Base-by-base conservation (phyloP, 345 rosid genomes). In the Pseudoturritis turrita region DNA sequence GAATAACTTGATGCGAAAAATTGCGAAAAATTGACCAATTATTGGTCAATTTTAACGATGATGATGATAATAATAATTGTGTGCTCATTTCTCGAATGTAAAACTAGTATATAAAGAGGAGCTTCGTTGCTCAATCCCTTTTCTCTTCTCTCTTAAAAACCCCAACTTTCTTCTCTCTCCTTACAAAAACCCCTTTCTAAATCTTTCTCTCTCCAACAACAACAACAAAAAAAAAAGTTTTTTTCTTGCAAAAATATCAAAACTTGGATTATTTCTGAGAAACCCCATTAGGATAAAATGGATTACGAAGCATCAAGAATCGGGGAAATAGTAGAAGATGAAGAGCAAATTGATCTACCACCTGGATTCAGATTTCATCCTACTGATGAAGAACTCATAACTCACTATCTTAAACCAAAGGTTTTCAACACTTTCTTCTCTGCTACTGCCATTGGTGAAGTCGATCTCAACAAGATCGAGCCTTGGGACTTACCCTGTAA, bases 281-380 rank as follows among this genome's bases (percentile, higher is more conserved):
- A 72, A 44, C 40, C 54, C 26, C n/a, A 43, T 4, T 17, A 23
- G 47, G 39, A 5, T 10, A 60, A 52, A 74, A 75, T 75, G 78
- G 63, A 50, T 39, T 49, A 66, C 10, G 46, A 58, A 0, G 21
- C 67, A 57, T 73, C 61, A 74, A 50, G 73, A 66, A 59, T 74
- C 15, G 10, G 55, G 2, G 73, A 68, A 23, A 61, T 51, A 35
- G 41, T 67, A 10, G 53, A 74, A 83, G 87, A 64, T 28, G 89
- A 85, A 17, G 89, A 87, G 19, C 57, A 71, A 1, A 77, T 85
- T 14, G 91, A 87, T 77, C 78, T 93, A 72, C 98, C 98, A 0
- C 95, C 98, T 0, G 98, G 98, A 3, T 93, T 93, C 62, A 84
- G 98, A 5, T 93, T 93, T 83, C 98, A 93, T 35, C 98, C 98